Conservation (phyloP, 1,139 yeast species). For the Yamadazyma jaroonii region DNA sequence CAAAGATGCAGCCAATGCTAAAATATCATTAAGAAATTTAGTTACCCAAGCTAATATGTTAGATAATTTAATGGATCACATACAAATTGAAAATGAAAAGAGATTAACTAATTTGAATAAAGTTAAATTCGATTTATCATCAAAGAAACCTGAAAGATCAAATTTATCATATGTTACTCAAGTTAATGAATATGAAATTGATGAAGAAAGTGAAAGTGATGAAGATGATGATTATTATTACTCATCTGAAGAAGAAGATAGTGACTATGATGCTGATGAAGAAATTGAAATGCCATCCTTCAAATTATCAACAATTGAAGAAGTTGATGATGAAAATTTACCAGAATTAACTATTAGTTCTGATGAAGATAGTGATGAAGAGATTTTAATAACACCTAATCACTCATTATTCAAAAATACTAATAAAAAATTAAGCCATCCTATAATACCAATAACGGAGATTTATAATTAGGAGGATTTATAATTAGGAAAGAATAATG, state of each 20-base stretch:
- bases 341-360: slow-evolving; percentile 28
- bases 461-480: slow-evolving; percentile 1
- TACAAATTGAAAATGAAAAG: slow-evolving; percentile 31
- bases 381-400: slow-evolving; percentile 5
- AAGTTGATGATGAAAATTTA: slow-evolving; percentile 14
- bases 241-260: slow-evolving; percentile 23
- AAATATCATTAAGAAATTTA: slow-evolving; percentile 57
- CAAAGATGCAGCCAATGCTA: slow-evolving; percentile 60
- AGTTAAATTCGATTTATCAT: slow-evolving; percentile 16
- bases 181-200: slow-evolving; percentile 34
- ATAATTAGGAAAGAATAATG: neutral
- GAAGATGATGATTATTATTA: slow-evolving; percentile 27
- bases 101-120: slow-evolving; percentile 18
- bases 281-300: slow-evolving; percentile 7
- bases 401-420: slow-evolving; percentile 3
- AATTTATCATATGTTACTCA: slow-evolving; percentile 1
- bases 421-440: slow-evolving; percentile 4
- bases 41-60: slow-evolving; percentile 78
- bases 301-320: slow-evolving; percentile 10
- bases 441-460: slow-evolving; percentile 4
- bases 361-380: slow-evolving; percentile 26
- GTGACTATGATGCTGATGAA: slow-evolving; percentile 16
- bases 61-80: slow-evolving; percentile 63
- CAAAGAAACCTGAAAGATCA: slow-evolving; percentile 2
- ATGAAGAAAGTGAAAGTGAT: slow-evolving; percentile 25